phyloP scores from a whole-genome alignment of 202 grass and related monocot genomes.

The Zizania palustris region DNA sequence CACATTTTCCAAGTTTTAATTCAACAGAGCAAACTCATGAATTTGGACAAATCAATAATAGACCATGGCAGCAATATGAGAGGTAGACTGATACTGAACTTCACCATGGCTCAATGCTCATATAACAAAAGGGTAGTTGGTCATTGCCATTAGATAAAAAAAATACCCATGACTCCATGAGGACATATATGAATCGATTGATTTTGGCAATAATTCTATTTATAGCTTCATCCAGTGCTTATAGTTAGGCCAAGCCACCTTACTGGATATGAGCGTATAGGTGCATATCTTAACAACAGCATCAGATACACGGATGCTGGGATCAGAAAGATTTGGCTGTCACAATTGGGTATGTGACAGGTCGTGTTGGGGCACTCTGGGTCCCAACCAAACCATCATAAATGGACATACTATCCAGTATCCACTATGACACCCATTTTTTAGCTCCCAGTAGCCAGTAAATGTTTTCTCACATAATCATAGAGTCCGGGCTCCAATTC shows the following conservation, averaged over 20 bases:
- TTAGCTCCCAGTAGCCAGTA: not conserved
- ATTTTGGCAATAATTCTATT: not conserved
- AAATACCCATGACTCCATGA: not conserved
- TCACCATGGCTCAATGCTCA: not conserved
- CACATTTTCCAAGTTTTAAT: slow-evolving; percentile 12
- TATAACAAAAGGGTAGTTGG: not conserved
- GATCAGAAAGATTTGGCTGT: not conserved
- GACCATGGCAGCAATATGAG: not conserved
- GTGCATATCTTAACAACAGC: not conserved
- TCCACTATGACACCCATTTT: not conserved
- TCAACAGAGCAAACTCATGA: not conserved
- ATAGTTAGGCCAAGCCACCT: not conserved
- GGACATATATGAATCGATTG: not conserved
- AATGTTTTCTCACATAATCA: not conserved
- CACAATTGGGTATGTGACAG: slow-evolving; percentile 26
- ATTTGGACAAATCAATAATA: not conserved
- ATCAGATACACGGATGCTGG: not conserved
- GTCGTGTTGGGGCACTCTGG: slow-evolving; percentile 9
- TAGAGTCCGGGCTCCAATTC: not conserved
- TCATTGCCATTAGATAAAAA: not conserved
- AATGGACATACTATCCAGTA: slow-evolving; percentile 12
- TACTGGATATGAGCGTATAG: not conserved
- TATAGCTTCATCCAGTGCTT: not conserved
- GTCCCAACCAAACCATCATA: not conserved
- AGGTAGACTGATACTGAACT: not conserved